Base-by-base conservation (phyloP, 805 yeast genomes). In the Kodamaea leandrae region DNA sequence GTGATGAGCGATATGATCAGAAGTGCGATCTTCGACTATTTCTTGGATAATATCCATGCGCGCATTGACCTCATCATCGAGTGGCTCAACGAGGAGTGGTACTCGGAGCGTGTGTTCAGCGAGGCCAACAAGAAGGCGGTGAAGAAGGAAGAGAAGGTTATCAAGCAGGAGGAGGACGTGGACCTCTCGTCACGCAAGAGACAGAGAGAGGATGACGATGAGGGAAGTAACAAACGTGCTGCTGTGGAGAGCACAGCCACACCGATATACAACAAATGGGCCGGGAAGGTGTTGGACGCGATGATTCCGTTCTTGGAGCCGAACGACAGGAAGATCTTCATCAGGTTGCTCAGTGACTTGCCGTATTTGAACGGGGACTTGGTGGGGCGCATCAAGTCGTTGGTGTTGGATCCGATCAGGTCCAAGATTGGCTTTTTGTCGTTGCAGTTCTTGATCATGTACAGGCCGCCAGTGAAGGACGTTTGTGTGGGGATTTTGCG, bases 31-130 rank as follows among this genome's bases (percentile, higher is more conserved):
- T 82, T 83, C 45, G 79, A 81, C 13, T 86, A 83, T 56, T 82
- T 88, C 41, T 69, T 86, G 52, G 81, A 74, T 8, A 86, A 85
- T 54, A 80, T 90, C 51, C 83, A 83, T 41, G 71, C 68, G 7
- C 69, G 91, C 25, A 72, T 90, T 9, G 95, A 86, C 44, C 63
- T 83, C 25, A 80, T 88, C 14, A 80, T 91, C 27, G 89, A 85
- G 47, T 93, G 99, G 99, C 66, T 93, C 41, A 90, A 85, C 53
- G 99, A 93, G 63, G 99, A 93, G 60, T 93, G 96, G 95, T 82
- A 78, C 63, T 69, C 78, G 36, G 86, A 82, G 54, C 64, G 54
- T 42, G 74, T 75, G 3, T 52, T 54, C 36, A 62, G 61, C 43
- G 72, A 68, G 45, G 66, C 49, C 45, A 49, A 25, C 7, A 35